Conservation (phyloP, 257 asterid species). For the Sherardia arvensis region DNA sequence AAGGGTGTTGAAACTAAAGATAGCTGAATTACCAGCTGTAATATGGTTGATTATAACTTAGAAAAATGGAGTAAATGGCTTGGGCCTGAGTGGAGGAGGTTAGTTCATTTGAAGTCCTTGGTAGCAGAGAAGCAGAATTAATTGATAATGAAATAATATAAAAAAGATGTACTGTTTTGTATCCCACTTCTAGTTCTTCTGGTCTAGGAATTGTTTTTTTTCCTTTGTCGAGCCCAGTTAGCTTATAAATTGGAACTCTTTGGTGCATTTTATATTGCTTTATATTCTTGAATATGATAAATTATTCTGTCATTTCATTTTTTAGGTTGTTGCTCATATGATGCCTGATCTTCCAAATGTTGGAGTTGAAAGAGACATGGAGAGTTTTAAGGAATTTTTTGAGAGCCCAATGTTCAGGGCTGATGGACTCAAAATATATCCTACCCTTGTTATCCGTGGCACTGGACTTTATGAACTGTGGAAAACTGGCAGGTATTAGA, state of each 20-base stretch:
- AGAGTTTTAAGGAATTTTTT: conserved; percentile 95
- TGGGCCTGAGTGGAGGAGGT: background rate
- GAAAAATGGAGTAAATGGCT: background rate
- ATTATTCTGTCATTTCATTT: background rate
- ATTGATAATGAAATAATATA: background rate
- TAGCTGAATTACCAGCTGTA: background rate
- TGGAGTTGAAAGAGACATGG: conserved; percentile 95
- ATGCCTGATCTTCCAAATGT: conserved; percentile 99
- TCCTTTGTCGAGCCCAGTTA: background rate
- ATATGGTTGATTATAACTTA: background rate
- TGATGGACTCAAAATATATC: conserved; percentile 95
- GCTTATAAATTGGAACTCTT: background rate
- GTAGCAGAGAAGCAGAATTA: background rate
- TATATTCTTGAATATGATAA: no score
- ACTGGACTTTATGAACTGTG: conserved; percentile 98
- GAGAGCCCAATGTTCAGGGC: conserved; percentile 93
- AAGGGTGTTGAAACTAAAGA: background rate
- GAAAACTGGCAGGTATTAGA: conserved; percentile 86
- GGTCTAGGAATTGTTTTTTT: background rate
- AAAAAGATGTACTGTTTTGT: background rate
- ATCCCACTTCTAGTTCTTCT: background rate
- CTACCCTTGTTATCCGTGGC: conserved; percentile 96
- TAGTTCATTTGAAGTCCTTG: background rate
- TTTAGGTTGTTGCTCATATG: conserved; percentile 98
- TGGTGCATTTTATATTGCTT: background rate